Evolutionary conservation across 163 green algal species (phyloP).

Genomic region (Chlamydomonas reinhardtii): DNA sequence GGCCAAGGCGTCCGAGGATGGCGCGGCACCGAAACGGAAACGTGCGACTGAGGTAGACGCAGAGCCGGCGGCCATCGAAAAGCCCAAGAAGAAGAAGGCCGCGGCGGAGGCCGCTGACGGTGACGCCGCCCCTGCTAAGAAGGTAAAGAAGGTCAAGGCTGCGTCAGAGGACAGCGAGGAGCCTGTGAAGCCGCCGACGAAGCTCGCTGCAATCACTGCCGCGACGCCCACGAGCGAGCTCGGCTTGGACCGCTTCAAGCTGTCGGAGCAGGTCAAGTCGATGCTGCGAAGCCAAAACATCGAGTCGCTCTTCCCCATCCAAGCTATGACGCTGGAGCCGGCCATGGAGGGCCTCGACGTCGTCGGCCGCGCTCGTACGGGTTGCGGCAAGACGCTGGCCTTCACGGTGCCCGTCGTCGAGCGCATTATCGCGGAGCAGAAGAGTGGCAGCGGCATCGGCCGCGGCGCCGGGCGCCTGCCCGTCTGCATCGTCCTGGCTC

Average conservation of each 20-base stretch:
- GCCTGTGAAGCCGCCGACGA: conserved; percentile 29
- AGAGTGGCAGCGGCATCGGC: not conserved
- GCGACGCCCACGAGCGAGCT: conserved; percentile 38
- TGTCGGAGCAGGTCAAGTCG: conserved; percentile 79
- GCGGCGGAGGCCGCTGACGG: not conserved
- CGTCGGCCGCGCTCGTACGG: conserved; percentile 94
- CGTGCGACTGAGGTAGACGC: conserved; percentile 14
- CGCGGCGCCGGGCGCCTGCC: conserved; percentile 67
- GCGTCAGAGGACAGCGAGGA: conserved; percentile 28
- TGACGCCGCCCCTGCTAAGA: not conserved
- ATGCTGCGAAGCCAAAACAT: conserved; percentile 80
- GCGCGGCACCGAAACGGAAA: conserved; percentile 30
- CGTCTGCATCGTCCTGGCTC: conserved; percentile 91
- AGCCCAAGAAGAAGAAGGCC: conserved; percentile 54
- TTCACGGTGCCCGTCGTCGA: conserved; percentile 98
- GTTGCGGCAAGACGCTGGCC: conserved; percentile 97
- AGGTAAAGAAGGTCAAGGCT: conserved; percentile 37
- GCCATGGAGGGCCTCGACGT: conserved; percentile 90
- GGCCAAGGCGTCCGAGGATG: not conserved
- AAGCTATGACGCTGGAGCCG: conserved; percentile 83
- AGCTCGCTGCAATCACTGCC: conserved; percentile 8
- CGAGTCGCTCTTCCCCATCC: conserved; percentile 87
- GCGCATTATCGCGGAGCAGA: conserved; percentile 64
- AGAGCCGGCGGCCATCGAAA: conserved; percentile 21
- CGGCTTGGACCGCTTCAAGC: conserved; percentile 82